Conservation (phyloP, 495 filamentous ascomycete species). For the Tricharina praecox region DNA sequence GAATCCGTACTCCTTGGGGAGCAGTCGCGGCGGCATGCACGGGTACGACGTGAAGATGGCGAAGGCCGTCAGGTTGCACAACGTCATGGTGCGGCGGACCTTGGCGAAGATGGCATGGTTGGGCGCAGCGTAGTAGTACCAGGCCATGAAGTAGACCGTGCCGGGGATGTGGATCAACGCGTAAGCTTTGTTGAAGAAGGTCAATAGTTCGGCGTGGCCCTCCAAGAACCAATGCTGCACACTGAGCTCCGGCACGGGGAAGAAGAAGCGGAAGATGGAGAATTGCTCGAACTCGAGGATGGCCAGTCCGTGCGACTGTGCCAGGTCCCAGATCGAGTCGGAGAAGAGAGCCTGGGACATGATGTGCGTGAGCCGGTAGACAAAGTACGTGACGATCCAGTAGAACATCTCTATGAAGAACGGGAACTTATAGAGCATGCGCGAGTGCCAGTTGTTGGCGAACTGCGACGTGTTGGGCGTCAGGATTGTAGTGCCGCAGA, state of each 20-base stretch:
- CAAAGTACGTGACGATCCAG: conserved; percentile 54
- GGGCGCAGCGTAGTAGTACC: conserved; percentile 48
- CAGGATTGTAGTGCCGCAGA: conserved; percentile 32
- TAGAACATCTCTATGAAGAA: conserved; percentile 71
- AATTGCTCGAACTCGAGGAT: conserved; percentile 48
- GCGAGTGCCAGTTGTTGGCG: conserved; percentile 38
- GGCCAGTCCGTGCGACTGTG: conserved; percentile 43
- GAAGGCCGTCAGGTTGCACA: conserved; percentile 47
- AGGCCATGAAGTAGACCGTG: conserved; percentile 48
- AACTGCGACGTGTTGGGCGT: conserved; percentile 45
- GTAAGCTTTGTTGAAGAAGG: conserved; percentile 45
- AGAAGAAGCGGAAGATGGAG: conserved; percentile 36
- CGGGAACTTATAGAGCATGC: conserved; percentile 50
- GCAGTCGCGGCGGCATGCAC: conserved; percentile 47
- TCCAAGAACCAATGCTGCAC: conserved; percentile 46
- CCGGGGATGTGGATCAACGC: conserved; percentile 51
- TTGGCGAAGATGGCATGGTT: conserved; percentile 38
- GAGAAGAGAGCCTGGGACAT: conserved; percentile 41
- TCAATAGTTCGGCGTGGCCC: conserved; percentile 37
- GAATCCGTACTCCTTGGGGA: conserved; percentile 44
- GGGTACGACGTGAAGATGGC: conserved; percentile 45
- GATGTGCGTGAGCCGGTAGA: conserved; percentile 45
- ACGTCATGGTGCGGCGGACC: conserved; percentile 44
- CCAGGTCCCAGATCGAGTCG: conserved; percentile 49
- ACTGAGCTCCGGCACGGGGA: conserved; percentile 37